phyloP scores from a whole-genome alignment of 805 yeast species.

The Monosporozyma aerobia region DNA sequence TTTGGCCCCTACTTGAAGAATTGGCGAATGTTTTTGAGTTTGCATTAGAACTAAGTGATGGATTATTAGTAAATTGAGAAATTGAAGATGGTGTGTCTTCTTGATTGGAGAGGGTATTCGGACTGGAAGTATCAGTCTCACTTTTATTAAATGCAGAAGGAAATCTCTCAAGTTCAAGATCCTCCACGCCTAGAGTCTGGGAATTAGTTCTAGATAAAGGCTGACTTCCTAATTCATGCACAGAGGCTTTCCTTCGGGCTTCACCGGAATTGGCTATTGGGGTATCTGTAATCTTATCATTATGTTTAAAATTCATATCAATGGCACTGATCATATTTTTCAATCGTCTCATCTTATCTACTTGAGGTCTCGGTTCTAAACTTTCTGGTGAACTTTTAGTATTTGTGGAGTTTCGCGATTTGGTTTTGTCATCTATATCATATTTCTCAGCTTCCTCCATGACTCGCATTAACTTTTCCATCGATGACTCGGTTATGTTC shows the following conservation, averaged over 20 bases:
- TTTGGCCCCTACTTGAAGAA: neutral
- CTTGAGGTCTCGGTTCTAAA: neutral
- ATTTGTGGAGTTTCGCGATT: neutral
- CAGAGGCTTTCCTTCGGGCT: neutral
- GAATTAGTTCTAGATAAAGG: neutral
- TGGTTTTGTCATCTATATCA: neutral
- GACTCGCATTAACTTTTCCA: neutral
- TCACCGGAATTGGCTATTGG: neutral
- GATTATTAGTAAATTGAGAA: neutral
- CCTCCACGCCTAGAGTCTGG: neutral
- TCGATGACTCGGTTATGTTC: neutral
- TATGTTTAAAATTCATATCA: conserved; percentile 12
- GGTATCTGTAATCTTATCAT: neutral
- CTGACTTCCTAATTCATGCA: neutral
- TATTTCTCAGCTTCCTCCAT: conserved; percentile 4
- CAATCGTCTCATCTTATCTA: conserved; percentile 14
- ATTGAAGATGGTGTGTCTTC: neutral
- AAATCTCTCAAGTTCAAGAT: conserved; percentile 2
- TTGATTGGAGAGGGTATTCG: neutral
- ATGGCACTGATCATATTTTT: conserved; percentile 18
- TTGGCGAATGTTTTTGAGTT: neutral
- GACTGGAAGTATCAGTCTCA: neutral
- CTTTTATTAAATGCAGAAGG: conserved; percentile 1
- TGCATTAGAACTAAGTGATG: neutral
- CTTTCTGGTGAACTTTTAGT: neutral